Conservation (phyloP, 2,329 filamentous ascomycete species). For the Fusarium xylarioides region DNA sequence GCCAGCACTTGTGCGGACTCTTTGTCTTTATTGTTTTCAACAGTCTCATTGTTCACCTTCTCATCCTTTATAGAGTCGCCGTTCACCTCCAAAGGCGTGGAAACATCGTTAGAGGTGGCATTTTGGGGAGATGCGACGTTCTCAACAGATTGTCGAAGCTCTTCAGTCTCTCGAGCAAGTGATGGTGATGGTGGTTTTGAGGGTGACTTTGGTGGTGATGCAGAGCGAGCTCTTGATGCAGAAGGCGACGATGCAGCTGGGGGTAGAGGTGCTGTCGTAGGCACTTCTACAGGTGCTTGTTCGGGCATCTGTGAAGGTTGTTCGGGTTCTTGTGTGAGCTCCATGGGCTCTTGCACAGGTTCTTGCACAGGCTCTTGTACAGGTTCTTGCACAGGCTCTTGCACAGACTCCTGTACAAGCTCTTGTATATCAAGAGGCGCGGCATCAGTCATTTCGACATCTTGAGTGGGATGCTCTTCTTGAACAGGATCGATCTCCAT, state of each 20-base stretch:
- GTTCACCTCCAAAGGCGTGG: conserved; percentile 8
- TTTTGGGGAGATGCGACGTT: background rate
- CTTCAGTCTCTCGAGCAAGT: background rate
- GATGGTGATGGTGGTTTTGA: background rate
- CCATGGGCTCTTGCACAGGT: background rate
- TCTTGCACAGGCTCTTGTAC: background rate
- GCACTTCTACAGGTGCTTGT: background rate
- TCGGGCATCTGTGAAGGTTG: background rate
- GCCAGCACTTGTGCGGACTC: conserved; percentile 1
- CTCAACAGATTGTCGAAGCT: background rate
- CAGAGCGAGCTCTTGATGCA: background rate
- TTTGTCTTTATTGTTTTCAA: conserved; percentile 7
- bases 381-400: background rate
- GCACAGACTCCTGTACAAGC: background rate
- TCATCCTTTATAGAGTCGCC: background rate
- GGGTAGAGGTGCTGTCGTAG: background rate
- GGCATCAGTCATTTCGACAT: conserved; percentile 34
- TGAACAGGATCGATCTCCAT: conserved; percentile 33
- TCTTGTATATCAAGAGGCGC: background rate
- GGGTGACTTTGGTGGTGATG: conserved; percentile 5
- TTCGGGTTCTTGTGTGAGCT: background rate
- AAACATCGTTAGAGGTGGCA: background rate
- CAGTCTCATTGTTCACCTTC: conserved; percentile 7
- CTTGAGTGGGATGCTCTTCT: conserved; percentile 14
- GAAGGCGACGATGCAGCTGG: background rate